These are phyloP conservation scores for Ascocoryne sarcoides DNA, from an alignment of 2,329 filamentous ascomycete species.

Conservation along the genomic window DNA sequence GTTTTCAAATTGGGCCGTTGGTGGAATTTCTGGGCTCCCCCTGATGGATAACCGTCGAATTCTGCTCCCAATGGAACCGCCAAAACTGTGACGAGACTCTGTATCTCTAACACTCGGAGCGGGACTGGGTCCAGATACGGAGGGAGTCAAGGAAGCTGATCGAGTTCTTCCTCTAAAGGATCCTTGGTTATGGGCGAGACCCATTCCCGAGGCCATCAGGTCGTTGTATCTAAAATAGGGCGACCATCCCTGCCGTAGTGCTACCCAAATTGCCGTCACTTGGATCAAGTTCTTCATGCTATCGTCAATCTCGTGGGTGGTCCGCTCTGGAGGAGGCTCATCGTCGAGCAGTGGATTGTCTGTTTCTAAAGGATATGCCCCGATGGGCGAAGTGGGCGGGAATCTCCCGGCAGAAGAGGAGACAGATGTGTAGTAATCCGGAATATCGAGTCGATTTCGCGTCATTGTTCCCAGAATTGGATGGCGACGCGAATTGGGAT, in stretches of 20 bases:
- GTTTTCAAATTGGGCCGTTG: conserved; percentile 13
- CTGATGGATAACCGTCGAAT: conserved; percentile 15
- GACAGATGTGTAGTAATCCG: conserved; percentile 56
- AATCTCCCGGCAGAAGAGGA: conserved; percentile 40
- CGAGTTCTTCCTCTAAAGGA: conserved; percentile 9
- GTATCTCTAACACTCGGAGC: conserved; percentile 13
- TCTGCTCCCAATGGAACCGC: conserved; percentile 14
- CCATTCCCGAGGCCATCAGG: conserved; percentile 12
- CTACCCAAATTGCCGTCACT: conserved; percentile 44
- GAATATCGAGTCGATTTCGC: conserved; percentile 55
- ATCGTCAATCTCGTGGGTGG: conserved; percentile 34
- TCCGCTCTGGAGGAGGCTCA: conserved; percentile 25
- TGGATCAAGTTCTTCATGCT: conserved; percentile 40
- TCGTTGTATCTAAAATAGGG: conserved; percentile 31
- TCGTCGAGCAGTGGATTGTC: conserved; percentile 7
- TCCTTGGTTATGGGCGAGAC: neutral
- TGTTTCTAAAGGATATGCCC: conserved; percentile 8
- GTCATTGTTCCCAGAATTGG: conserved; percentile 66
- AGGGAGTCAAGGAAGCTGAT: conserved; percentile 23
- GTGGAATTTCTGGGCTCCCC: conserved; percentile 11
- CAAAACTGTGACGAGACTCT: conserved; percentile 15
- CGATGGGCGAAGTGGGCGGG: conserved; percentile 27
- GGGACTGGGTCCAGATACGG: conserved; percentile 11
- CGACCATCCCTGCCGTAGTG: conserved; percentile 37
- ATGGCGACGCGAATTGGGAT: conserved; percentile 59